These are phyloP conservation scores for Antrodiella citrinella DNA, from an alignment of 768 basidiomycete genomes.

Conservation along the genomic window DNA sequence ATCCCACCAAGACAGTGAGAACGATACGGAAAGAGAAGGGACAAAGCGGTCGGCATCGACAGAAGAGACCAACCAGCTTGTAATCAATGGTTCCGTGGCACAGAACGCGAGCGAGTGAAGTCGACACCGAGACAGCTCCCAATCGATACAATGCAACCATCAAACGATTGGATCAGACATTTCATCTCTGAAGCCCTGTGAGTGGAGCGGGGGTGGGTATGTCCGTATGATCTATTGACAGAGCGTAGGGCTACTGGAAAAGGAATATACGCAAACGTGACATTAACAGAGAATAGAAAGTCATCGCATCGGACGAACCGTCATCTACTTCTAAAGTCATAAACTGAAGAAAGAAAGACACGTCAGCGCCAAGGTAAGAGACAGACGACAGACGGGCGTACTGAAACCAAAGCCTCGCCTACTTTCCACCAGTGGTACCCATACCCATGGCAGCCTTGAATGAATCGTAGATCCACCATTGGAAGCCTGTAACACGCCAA, in stretches of 20 bases:
- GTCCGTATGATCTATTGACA: background rate
- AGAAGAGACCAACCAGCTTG: no score
- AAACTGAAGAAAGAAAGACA: background rate
- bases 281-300: background rate
- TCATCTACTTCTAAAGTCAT: background rate
- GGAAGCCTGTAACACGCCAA: conserved; percentile 58
- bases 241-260: background rate
- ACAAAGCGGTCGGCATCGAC: no score
- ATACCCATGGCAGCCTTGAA: conserved; percentile 82
- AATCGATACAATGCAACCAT: no score
- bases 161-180: no score
- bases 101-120: no score
- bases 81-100: no score
- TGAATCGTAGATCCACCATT: conserved; percentile 91
- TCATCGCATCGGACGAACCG: background rate
- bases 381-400: background rate
- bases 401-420: background rate
- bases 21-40: no score
- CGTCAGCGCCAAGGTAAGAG: background rate
- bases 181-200: no score
- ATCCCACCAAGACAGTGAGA: no score
- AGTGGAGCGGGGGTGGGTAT: background rate
- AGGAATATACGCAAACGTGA: background rate
- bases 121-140: no score
- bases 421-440: conserved; percentile 86